A percentile compares a stretch with the other conserved stretches of the same genome.
phyloP scores from a whole-genome alignment of 441 rosid species.

The Adansonia madagascariensis region DNA sequence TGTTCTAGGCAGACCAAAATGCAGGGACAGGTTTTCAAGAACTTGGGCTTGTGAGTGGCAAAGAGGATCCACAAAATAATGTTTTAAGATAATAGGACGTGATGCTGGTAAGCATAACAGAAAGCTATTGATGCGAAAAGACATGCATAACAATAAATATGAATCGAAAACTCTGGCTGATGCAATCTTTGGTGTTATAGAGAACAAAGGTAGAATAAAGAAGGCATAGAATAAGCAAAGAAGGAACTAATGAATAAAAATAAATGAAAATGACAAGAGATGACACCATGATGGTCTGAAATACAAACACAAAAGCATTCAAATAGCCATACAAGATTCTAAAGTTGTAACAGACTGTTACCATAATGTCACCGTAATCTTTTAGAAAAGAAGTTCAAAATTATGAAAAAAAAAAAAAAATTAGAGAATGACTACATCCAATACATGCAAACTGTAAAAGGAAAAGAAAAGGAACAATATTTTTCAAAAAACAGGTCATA shows the following conservation, averaged over 20 bases:
- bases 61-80: background rate
- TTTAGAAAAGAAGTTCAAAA: background rate
- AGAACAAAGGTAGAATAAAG: background rate
- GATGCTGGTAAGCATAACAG: background rate
- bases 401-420: background rate
- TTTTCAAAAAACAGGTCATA: background rate
- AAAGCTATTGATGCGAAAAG: background rate
- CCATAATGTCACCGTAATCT: background rate
- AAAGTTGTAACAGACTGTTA: too few species aligned
- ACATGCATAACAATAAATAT: background rate
- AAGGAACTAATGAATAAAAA: background rate
- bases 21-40: background rate
- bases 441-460: background rate
- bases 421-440: background rate
- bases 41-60: background rate
- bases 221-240: background rate
- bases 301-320: background rate
- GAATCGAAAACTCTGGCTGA: background rate
- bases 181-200: conserved; percentile 2
- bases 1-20: background rate
- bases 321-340: background rate
- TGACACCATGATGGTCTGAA: background rate
- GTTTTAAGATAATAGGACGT: background rate
- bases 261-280: conserved; percentile 15
- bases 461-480: background rate